Evolutionary conservation across 2,329 filamentous ascomycete genomes (phyloP).

Genomic region (Aspergillus alliaceus): DNA sequence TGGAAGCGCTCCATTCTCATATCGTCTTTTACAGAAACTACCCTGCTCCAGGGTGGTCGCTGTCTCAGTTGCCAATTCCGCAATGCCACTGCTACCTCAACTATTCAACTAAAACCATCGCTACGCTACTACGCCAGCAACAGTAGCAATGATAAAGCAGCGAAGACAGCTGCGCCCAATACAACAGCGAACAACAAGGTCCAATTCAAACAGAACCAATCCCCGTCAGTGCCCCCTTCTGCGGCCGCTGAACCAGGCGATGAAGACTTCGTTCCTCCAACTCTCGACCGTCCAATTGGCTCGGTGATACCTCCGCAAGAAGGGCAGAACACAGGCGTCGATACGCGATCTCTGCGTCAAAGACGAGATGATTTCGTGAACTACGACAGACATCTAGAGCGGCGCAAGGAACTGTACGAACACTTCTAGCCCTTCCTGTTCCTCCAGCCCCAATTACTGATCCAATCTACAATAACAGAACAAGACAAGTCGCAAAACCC

Average conservation of each 20-base stretch:
- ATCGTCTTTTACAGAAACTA: slow-evolving; percentile 20
- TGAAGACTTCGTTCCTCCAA: slow-evolving; percentile 52
- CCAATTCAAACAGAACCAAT: slow-evolving; percentile 31
- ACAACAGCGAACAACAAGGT: slow-evolving; percentile 13
- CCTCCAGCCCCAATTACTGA: slow-evolving; percentile 2
- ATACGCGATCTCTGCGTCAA: slow-evolving; percentile 65
- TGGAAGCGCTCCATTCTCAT: slow-evolving; percentile 27
- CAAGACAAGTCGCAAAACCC: slow-evolving; percentile 74
- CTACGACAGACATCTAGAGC: slow-evolving; percentile 78
- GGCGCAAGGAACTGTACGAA: slow-evolving; percentile 71
- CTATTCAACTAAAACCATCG: slow-evolving; percentile 19
- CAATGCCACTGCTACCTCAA: slow-evolving; percentile 18
- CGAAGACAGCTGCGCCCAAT: slow-evolving; percentile 10
- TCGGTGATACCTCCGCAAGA: slow-evolving; percentile 69
- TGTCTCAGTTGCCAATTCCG: slow-evolving; percentile 40
- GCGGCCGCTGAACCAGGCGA: slow-evolving; percentile 29
- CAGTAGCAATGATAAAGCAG: slow-evolving; percentile 13
- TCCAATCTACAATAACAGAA: slow-evolving; percentile 47
- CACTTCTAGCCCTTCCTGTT: not conserved
- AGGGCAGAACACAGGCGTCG: slow-evolving; percentile 80
- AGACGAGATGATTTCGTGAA: slow-evolving; percentile 77
- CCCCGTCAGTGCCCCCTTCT: slow-evolving; percentile 19
- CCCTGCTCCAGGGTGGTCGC: slow-evolving; percentile 27
- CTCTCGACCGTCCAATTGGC: slow-evolving; percentile 74
- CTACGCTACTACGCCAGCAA: slow-evolving; percentile 32